Percentiles rank a stretch among this genome's conserved stretches.
These are phyloP conservation scores for Penicillium desertorum DNA, from an alignment of 495 filamentous ascomycete species.

Conservation along the genomic window DNA sequence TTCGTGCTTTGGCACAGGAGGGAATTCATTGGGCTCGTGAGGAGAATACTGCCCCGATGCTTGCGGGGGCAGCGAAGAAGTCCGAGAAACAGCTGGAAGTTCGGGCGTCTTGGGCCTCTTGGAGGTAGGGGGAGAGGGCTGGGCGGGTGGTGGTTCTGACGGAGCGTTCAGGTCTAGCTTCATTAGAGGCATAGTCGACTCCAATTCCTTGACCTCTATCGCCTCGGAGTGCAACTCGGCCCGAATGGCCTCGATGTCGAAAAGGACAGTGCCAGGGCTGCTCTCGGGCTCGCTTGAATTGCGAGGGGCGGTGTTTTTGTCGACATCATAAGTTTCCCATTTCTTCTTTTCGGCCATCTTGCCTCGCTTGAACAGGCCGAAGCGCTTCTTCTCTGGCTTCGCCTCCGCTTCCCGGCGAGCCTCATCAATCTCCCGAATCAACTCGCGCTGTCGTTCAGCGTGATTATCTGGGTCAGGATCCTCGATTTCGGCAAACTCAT, in stretches of 20 bases:
- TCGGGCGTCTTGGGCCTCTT: slow-evolving; percentile 51
- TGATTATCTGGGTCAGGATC: slow-evolving; percentile 97
- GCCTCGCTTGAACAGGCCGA: slow-evolving; percentile 75
- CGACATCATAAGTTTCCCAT: slow-evolving; percentile 90
- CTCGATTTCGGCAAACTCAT: slow-evolving; percentile 96
- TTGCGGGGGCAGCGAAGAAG: slow-evolving; percentile 34
- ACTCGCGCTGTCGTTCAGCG: slow-evolving; percentile 78
- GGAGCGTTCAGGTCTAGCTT: slow-evolving; percentile 62
- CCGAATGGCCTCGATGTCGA: slow-evolving; percentile 94
- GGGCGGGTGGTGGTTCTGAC: slow-evolving; percentile 24
- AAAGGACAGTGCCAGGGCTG: slow-evolving; percentile 61
- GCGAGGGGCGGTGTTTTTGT: slow-evolving; percentile 29
- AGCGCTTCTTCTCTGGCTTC: slow-evolving; percentile 67
- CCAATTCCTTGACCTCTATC: slow-evolving; percentile 76
- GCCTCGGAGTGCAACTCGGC: slow-evolving; percentile 76
- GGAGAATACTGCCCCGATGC: slow-evolving; percentile 20
- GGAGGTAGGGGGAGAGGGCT: slow-evolving; percentile 38
- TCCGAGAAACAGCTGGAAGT: slow-evolving; percentile 28
- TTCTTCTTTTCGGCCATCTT: slow-evolving; percentile 78
- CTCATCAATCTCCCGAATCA: slow-evolving; percentile 96
- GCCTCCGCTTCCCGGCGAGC: slow-evolving; percentile 82
- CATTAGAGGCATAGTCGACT: slow-evolving; percentile 86
- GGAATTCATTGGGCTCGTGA: slow-evolving; percentile 22
- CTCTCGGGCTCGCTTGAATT: slow-evolving; percentile 30
- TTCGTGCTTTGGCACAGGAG: slow-evolving; percentile 39